Conservation (phyloP, 345 rosid species). For the Heritiera fomes region DNA sequence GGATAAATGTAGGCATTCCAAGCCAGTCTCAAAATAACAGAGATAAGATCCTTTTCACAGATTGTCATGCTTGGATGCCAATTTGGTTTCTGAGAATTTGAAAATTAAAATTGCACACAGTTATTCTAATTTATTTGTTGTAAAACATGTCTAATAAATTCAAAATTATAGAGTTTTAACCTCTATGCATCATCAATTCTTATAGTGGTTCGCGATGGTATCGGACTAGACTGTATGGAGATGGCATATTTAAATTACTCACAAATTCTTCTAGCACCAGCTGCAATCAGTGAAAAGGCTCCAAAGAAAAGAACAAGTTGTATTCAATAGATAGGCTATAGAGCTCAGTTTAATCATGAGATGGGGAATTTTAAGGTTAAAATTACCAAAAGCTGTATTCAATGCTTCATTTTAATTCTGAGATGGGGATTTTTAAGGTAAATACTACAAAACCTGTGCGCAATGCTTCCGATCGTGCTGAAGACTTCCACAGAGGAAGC, state of each 20-base stretch:
- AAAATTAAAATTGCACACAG: not conserved
- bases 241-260: not conserved
- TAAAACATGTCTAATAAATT: not conserved
- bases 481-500: slow-evolving; percentile 33
- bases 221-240: not conserved
- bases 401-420: not conserved
- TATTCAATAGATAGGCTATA: not conserved
- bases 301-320: not conserved
- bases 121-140: not conserved
- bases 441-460: slow-evolving; percentile 29
- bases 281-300: not conserved
- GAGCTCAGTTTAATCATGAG: not conserved
- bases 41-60: not conserved
- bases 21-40: not conserved
- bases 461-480: slow-evolving; percentile 32
- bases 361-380: not conserved
- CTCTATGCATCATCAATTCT: slow-evolving; percentile 10
- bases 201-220: not conserved
- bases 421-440: not conserved
- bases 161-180: not conserved
- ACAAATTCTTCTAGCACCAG: not conserved
- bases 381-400: not conserved
- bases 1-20: not conserved
- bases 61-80: not conserved
- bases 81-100: not conserved